Evolutionary conservation across 1,284 basidiomycete species (phyloP), one percentile per base, ranked within the genome.

Genomic region (Pseudozyma pruni): DNA sequence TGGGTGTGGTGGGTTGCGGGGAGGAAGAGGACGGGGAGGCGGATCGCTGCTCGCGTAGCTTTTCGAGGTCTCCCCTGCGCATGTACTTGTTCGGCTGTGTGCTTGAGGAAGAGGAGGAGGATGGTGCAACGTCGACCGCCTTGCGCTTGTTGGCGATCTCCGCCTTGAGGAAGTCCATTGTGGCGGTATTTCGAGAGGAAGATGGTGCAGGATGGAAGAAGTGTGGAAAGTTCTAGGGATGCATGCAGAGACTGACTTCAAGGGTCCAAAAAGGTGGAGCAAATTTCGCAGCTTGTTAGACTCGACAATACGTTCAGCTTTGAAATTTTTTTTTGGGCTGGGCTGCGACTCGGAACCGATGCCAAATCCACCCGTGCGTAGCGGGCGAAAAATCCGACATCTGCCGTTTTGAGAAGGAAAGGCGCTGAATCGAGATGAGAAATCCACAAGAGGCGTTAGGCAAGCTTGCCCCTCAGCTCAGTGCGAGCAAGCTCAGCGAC

Each of bases 121-220:
- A 20, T 11, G 56, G 49, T 11, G 42, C 54, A 17, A 43, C 1
- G 23, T 54, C 61, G 31, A 49, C 35, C 81, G 94, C 95, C 75
- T 93, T 90, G 83, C 97, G 96, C 56, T 87, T 84, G 54, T 57
- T 67, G 32, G 73, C 20, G 67, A 98, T 91, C 84, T 95, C 92
- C 54, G 92, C 89, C 77, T 90, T 91, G 76, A 94, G 89, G 23
- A 89, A 88, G 80, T 94, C 90, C 92, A 94, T 94, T 29, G 16
- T 45, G 10, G 17, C 3, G 13, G 13, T 22, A 13, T 27, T n/a
- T 23, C 13, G 7, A 32, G 16, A n/a, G n/a, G n/a, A n/a, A n/a
- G 43, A 1, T 23, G 39, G 22, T 19, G 48, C 11, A n/a, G 31
- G 44, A 38, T 33, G 39, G 27, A 29, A 20, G n/a, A 37, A 46